A percentile compares a stretch with the other conserved stretches of the same genome.
Evolutionary conservation across 257 asterid genomes (phyloP).

Genomic region (Linderniella brevidens): DNA sequence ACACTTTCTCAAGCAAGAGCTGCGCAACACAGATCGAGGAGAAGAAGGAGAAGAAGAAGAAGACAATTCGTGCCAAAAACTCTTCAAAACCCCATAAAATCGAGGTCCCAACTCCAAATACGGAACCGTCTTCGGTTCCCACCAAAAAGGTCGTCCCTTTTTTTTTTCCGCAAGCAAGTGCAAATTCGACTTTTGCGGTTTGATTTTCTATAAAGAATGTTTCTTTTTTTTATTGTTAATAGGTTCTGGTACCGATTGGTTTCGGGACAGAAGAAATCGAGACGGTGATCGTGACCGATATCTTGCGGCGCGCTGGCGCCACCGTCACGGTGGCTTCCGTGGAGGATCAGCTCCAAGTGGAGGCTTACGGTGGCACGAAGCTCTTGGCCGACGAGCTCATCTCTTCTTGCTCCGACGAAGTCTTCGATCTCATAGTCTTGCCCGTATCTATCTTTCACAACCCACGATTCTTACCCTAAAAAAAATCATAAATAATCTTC

Average conservation of each 20-base stretch:
- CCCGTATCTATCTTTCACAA: conserved; percentile 24
- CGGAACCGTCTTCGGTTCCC: conserved; percentile 18
- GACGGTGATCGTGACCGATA: conserved; percentile 61
- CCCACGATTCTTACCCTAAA: background rate
- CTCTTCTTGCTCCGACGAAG: conserved; percentile 41
- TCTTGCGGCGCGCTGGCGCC: conserved; percentile 87
- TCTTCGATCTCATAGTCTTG: conserved; percentile 63
- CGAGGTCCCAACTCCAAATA: conserved; percentile 18
- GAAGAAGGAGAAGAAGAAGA: conserved; percentile 8
- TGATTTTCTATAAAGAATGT: background rate
- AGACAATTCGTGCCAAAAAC: conserved; percentile 20
- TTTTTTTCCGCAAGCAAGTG: background rate
- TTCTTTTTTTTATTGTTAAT: background rate
- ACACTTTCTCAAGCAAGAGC: no score
- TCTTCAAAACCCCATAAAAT: conserved; percentile 30
- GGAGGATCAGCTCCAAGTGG: conserved; percentile 66
- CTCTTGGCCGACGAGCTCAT: conserved; percentile 63
- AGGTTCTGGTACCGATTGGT: conserved; percentile 92
- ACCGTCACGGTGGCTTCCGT: conserved; percentile 82
- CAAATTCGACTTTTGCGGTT: background rate
- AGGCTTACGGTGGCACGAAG: conserved; percentile 71
- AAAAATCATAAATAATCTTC: background rate
- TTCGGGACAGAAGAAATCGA: conserved; percentile 94
- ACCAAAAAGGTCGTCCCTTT: conserved; percentile 51
- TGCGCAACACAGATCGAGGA: no score